A percentile compares a stretch with the other conserved stretches of the same genome.
Conservation (phyloP, 2,329 filamentous ascomycete species). For the Exophiala bonariae region DNA sequence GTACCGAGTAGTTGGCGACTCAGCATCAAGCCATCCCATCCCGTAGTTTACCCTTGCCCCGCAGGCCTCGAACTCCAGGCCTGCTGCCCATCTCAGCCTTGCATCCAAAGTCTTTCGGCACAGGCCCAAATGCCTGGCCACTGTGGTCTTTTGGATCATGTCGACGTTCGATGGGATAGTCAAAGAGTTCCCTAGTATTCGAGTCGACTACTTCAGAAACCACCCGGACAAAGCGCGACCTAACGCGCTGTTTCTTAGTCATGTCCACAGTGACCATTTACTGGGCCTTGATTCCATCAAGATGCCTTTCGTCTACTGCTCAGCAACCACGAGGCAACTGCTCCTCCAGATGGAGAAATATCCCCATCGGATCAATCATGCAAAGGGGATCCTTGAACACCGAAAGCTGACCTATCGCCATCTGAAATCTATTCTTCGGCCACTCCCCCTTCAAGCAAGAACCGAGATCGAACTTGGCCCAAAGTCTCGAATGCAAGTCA, state of each 20-base stretch:
- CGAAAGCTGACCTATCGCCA: slow-evolving; percentile 74
- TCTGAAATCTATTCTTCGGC: slow-evolving; percentile 70
- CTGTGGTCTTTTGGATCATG: slow-evolving; percentile 51
- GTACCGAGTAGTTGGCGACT: no score
- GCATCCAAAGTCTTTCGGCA: background rate
- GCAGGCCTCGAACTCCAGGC: no score
- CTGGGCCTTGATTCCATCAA: slow-evolving; percentile 73
- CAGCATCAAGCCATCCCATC: background rate
- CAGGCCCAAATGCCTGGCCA: no score
- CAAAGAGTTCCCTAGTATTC: slow-evolving; percentile 75
- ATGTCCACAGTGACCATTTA: slow-evolving; percentile 90
- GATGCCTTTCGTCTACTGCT: slow-evolving; percentile 88
- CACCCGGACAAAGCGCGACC: slow-evolving; percentile 58
- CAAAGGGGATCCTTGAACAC: slow-evolving; percentile 73
- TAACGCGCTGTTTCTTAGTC: slow-evolving; percentile 83
- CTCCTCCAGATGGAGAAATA: slow-evolving; percentile 77
- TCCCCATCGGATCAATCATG: slow-evolving; percentile 78
- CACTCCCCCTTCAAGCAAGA: slow-evolving; percentile 79
- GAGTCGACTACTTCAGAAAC: slow-evolving; percentile 78
- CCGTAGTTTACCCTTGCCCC: no score
- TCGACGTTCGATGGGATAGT: slow-evolving; percentile 75
- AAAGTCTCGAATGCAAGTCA: slow-evolving; percentile 70
- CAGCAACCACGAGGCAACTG: slow-evolving; percentile 75
- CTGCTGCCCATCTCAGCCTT: slow-evolving; percentile 8
- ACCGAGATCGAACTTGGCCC: slow-evolving; percentile 73